Conservation (phyloP, 2,329 filamentous ascomycete genomes). For the Pseudogymnoascus sp. region DNA sequence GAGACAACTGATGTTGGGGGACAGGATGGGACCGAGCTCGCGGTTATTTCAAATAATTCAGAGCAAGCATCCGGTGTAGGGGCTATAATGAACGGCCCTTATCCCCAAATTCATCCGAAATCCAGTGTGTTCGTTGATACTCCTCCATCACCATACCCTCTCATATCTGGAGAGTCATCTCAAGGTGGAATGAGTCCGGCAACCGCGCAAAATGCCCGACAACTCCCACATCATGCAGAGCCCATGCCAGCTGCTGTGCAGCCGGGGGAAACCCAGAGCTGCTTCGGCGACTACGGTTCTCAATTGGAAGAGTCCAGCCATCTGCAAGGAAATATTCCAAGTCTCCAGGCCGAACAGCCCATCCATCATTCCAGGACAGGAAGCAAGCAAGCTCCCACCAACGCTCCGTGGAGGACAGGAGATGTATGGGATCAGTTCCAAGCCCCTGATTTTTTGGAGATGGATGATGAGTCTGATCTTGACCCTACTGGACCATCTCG, state of each 20-base stretch:
- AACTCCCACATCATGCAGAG: neutral
- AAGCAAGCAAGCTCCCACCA: neutral
- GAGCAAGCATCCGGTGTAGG: neutral
- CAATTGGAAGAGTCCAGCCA: neutral
- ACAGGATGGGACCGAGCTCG: neutral
- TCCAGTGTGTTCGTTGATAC: neutral
- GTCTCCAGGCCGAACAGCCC: neutral
- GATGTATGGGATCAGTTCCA: slow-evolving; percentile 2
- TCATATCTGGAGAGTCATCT: neutral
- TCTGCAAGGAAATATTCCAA: neutral
- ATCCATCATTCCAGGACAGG: neutral
- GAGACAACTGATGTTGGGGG: neutral
- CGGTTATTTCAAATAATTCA: neutral
- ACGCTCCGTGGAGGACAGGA: neutral
- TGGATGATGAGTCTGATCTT: neutral
- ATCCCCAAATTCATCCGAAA: neutral
- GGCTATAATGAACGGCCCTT: neutral
- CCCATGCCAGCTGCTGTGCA: neutral
- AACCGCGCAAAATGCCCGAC: neutral
- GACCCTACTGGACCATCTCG: neutral
- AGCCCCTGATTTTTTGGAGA: neutral
- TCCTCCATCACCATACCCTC: neutral
- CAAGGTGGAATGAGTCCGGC: neutral
- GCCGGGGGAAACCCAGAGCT: neutral
- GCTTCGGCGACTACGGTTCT: neutral